Percentiles rank a stretch among this genome's conserved stretches.
These are phyloP conservation scores for Nemania abortiva DNA, from an alignment of 2,329 filamentous ascomycete species.

Conservation along the genomic window DNA sequence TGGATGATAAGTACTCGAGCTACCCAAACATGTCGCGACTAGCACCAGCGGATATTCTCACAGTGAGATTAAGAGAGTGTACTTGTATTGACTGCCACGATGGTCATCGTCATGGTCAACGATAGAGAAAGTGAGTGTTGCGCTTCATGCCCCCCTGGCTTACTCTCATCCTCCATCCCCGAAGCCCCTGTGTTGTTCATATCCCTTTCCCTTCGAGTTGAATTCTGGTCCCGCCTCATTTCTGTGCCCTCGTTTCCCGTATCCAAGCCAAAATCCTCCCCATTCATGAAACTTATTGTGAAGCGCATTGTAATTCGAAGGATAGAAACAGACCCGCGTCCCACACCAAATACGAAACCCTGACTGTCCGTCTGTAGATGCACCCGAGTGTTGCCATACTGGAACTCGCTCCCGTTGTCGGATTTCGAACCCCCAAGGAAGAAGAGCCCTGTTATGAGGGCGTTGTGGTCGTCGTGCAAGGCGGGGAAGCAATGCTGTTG, in stretches of 20 bases:
- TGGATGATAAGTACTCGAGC: not conserved
- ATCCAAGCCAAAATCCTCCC: conserved; percentile 19
- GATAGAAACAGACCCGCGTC: conserved; percentile 31
- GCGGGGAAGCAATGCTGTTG: conserved; percentile 28
- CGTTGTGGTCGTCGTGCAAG: conserved; percentile 6
- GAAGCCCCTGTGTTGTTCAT: conserved; percentile 2
- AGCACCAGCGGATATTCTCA: conserved; percentile 23
- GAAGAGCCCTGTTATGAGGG: conserved; percentile 33
- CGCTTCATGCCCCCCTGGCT: conserved; percentile 10
- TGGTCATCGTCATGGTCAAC: conserved; percentile 39
- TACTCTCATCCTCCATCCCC: conserved; percentile 4
- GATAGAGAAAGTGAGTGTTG: conserved; percentile 38
- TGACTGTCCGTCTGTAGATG: conserved; percentile 31
- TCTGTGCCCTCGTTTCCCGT: conserved; percentile 20
- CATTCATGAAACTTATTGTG: conserved; percentile 31
- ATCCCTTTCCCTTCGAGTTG: not conserved
- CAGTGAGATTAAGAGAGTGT: conserved; percentile 33
- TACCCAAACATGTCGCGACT: not conserved
- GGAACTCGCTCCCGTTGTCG: conserved; percentile 21
- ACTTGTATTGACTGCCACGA: conserved; percentile 38
- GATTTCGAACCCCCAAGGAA: conserved; percentile 32
- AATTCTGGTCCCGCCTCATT: conserved; percentile 10
- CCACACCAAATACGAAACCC: conserved; percentile 36
- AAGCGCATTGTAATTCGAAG: conserved; percentile 37
- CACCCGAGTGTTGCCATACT: conserved; percentile 24